phyloP scores from a whole-genome alignment of 768 basidiomycete species.

The Megacollybia marginata region DNA sequence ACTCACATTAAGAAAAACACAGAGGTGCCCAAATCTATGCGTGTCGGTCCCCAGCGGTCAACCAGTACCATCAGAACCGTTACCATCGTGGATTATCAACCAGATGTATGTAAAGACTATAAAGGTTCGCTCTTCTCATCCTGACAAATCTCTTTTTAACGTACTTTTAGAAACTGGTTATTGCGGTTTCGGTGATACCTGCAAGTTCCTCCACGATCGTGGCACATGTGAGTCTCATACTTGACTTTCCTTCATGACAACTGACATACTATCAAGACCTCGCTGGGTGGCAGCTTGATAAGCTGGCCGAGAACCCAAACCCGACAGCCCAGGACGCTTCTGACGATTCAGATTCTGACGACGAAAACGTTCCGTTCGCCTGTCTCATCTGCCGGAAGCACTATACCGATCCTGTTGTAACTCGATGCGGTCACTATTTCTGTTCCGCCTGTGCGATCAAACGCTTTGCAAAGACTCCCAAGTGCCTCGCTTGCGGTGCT shows the following conservation, averaged over 20 bases:
- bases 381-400: constrained; percentile 94
- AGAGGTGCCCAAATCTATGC: constrained; percentile 84
- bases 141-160: constrained; percentile 3
- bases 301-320: constrained; percentile 72
- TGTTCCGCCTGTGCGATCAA: constrained; percentile 94
- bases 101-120: constrained; percentile 99
- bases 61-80: constrained; percentile 82
- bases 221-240: constrained; percentile 68
- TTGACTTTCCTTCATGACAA: constrained; percentile 6
- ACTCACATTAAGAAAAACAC: constrained; percentile 75
- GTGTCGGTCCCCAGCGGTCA: constrained; percentile 71
- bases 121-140: constrained; percentile 60
- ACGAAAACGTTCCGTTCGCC: constrained; percentile 95
- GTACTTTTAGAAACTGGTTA: constrained; percentile 81
- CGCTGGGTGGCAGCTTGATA: constrained; percentile 98
- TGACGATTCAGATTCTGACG: constrained; percentile 63
- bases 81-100: constrained; percentile 95
- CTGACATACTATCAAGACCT: constrained; percentile 49
- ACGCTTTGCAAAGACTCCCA: constrained; percentile 88
- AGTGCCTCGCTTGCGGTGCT: constrained; percentile 90
- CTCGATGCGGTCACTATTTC: constrained; percentile 95
- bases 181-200: constrained; percentile 98
- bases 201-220: constrained; percentile 98
- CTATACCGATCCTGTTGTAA: constrained; percentile 92
- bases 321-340: constrained; percentile 49